phyloP scores from a whole-genome alignment of 1,284 basidiomycete species.

The Pseudozyma pruni region DNA sequence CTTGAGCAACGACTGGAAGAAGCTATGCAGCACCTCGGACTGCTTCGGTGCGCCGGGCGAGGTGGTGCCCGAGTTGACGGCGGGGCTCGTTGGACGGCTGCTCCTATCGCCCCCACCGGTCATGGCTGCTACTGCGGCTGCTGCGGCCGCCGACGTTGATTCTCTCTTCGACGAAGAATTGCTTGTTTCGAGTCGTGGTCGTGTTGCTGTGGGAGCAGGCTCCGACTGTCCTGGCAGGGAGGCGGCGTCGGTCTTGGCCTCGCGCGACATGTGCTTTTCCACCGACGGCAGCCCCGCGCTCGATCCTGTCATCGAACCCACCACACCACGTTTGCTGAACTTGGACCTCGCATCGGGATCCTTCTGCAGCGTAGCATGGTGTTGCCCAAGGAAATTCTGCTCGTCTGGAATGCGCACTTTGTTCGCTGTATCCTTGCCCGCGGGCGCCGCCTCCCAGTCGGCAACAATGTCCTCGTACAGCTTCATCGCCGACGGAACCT shows the following conservation, averaged over 20 bases:
- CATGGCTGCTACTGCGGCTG: constrained; percentile 30
- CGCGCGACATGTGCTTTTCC: constrained; percentile 39
- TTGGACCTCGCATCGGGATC: constrained; percentile 34
- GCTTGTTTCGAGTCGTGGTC: constrained; percentile 5
- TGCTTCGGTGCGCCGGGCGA: constrained; percentile 52
- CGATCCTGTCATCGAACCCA: constrained; percentile 53
- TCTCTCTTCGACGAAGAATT: constrained; percentile 11
- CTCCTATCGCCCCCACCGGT: constrained; percentile 7
- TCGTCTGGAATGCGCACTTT: constrained; percentile 39
- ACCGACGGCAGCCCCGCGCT: constrained; percentile 45
- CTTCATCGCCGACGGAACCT: constrained; percentile 53
- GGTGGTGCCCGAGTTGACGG: constrained; percentile 11
- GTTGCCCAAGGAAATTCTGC: constrained; percentile 47
- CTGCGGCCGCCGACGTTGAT: constrained; percentile 29
- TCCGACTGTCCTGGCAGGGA: not conserved
- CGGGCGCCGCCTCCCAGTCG: constrained; percentile 49
- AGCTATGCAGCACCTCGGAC: constrained; percentile 62
- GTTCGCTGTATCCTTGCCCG: constrained; percentile 10
- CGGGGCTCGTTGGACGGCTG: constrained; percentile 38
- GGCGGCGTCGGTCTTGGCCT: not conserved
- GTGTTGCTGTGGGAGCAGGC: not conserved
- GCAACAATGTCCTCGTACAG: constrained; percentile 60
- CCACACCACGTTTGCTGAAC: constrained; percentile 40
- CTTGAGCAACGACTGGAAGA: constrained; percentile 59
- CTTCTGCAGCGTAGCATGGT: constrained; percentile 48